Evolutionary conservation across 805 yeast genomes (phyloP).

Genomic region (Yarrowia osloensis): DNA sequence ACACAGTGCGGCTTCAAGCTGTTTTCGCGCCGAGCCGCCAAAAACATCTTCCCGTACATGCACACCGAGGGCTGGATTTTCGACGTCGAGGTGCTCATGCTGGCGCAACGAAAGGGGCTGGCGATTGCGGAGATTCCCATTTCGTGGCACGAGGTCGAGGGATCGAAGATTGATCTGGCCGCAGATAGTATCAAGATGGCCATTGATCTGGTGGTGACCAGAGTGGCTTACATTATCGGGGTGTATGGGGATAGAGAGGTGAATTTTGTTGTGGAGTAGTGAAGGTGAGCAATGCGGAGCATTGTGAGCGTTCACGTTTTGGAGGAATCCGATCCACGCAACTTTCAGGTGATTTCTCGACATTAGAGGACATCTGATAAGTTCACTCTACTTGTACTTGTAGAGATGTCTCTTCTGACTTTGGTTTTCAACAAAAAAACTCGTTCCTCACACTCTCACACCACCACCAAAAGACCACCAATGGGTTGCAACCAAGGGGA

Average conservation of each 20-base stretch:
- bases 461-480: too few species aligned
- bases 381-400: too few species aligned
- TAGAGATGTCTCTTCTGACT: too few species aligned
- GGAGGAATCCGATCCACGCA: too few species aligned
- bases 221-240: slow-evolving; percentile 85
- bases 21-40: slow-evolving; percentile 71
- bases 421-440: too few species aligned
- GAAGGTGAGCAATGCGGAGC: neutral
- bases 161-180: slow-evolving; percentile 90
- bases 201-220: slow-evolving; percentile 82
- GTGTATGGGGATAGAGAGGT: slow-evolving; percentile 52
- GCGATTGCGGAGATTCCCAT: slow-evolving; percentile 77
- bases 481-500: neutral
- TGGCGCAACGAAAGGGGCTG: slow-evolving; percentile 72
- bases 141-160: slow-evolving; percentile 96
- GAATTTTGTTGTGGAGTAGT: neutral
- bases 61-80: slow-evolving; percentile 99
- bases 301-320: too few species aligned
- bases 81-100: slow-evolving; percentile 86
- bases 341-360: too few species aligned
- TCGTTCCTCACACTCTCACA: too few species aligned
- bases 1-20: slow-evolving; percentile 98
- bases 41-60: slow-evolving; percentile 76
- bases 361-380: too few species aligned
- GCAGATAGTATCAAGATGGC: slow-evolving; percentile 93